phyloP scores from a whole-genome alignment of 2,329 filamentous ascomycete genomes.

The Clarireedia homoeocarpa region DNA sequence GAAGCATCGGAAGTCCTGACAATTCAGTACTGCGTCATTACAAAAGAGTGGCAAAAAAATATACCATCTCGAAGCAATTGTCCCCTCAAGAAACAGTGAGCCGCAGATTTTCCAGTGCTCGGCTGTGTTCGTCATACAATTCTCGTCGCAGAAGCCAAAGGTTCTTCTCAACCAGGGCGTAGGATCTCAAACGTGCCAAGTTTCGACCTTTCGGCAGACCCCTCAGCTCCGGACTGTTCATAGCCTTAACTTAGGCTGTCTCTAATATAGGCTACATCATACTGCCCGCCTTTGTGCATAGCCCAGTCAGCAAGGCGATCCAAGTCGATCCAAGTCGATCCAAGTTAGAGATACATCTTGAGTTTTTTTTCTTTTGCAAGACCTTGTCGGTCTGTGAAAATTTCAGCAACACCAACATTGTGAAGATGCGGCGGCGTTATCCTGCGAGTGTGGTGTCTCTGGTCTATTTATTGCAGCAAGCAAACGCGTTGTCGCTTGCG shows the following conservation, averaged over 20 bases:
- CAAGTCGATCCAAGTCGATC: neutral
- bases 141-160: slow-evolving; percentile 2
- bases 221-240: neutral
- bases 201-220: neutral
- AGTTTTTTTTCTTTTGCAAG: neutral
- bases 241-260: neutral
- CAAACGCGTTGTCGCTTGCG: slow-evolving; percentile 25
- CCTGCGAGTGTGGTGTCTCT: slow-evolving; percentile 11
- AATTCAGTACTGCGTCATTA: neutral
- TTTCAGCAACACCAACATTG: neutral
- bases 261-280: slow-evolving; percentile 4
- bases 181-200: slow-evolving; percentile 6
- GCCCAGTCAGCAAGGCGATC: neutral
- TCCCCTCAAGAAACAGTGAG: neutral
- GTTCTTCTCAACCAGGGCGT: neutral
- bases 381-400: neutral
- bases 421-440: slow-evolving; percentile 3
- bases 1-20: neutral
- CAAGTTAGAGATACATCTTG: neutral
- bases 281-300: neutral
- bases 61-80: neutral
- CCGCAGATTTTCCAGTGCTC: neutral
- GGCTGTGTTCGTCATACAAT: neutral
- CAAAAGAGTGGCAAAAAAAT: neutral
- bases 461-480: slow-evolving; percentile 16